phyloP scores from a whole-genome alignment of 2,329 filamentous ascomycete species.

The Curvularia hawaiiensis region DNA sequence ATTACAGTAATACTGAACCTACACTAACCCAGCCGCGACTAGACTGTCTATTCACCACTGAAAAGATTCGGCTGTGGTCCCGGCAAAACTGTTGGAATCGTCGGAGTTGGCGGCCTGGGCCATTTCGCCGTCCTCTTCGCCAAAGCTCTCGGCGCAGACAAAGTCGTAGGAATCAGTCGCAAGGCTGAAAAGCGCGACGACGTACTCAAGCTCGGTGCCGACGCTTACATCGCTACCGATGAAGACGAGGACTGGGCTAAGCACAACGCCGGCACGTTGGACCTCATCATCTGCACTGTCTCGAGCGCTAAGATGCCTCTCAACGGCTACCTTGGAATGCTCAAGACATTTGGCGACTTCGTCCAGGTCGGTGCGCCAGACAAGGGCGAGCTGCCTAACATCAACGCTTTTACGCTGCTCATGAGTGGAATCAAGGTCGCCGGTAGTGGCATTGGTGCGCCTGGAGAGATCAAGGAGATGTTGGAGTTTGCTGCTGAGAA shows the following conservation, averaged over 20 bases:
- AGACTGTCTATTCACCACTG: slow-evolving; percentile 75
- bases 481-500: slow-evolving; percentile 63
- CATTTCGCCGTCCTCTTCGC: slow-evolving; percentile 75
- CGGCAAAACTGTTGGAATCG: slow-evolving; percentile 76
- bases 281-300: slow-evolving; percentile 64
- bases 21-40: neutral
- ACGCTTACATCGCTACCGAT: slow-evolving; percentile 65
- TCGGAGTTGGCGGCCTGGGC: slow-evolving; percentile 75
- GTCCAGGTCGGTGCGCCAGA: slow-evolving; percentile 63
- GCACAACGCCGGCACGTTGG: slow-evolving; percentile 58
- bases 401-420: slow-evolving; percentile 61
- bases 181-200: slow-evolving; percentile 65
- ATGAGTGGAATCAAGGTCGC: slow-evolving; percentile 29
- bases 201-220: slow-evolving; percentile 63
- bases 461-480: slow-evolving; percentile 44
- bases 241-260: slow-evolving; percentile 64
- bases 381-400: slow-evolving; percentile 48
- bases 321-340: slow-evolving; percentile 62
- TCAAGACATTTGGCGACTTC: slow-evolving; percentile 64
- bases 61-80: slow-evolving; percentile 74
- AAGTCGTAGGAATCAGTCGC: slow-evolving; percentile 68
- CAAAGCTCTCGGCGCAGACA: slow-evolving; percentile 71
- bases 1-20: neutral
- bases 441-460: slow-evolving; percentile 32
- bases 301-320: slow-evolving; percentile 59